These are phyloP conservation scores for Persicaria tinctoria DNA, from an alignment of 148 eudicot species.

Conservation along the genomic window DNA sequence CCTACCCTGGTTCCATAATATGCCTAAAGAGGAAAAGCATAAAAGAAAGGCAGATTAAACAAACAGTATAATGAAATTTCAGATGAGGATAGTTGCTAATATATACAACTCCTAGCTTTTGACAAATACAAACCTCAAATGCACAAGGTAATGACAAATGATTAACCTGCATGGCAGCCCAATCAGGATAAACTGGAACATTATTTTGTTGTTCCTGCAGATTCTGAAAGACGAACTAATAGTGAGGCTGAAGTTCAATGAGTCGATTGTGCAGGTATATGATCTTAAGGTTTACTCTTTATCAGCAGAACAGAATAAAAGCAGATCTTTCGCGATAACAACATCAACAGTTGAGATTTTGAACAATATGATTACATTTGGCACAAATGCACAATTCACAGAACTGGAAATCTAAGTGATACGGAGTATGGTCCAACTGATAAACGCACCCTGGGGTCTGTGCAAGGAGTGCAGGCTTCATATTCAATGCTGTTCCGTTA, in stretches of 20 bases:
- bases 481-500: no score
- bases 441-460: no score
- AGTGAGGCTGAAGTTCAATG: neutral
- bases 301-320: neutral
- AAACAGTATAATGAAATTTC: neutral
- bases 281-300: neutral
- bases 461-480: no score
- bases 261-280: neutral
- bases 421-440: no score
- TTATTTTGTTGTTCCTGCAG: slow-evolving; percentile 33
- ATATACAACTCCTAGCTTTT: neutral
- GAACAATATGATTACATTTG: no score
- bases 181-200: slow-evolving; percentile 80
- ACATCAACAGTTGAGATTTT: neutral
- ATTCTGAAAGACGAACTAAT: neutral
- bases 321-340: neutral
- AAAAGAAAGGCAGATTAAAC: neutral
- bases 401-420: no score
- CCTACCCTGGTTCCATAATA: slow-evolving; percentile 12
- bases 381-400: no score
- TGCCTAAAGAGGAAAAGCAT: neutral
- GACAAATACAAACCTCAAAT: neutral
- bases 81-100: neutral
- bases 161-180: slow-evolving; percentile 94
- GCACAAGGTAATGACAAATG: neutral